Percentiles rank a stretch among this genome's conserved stretches.
phyloP scores from a whole-genome alignment of 2,329 filamentous ascomycete genomes.

The Botrytis deweyae region DNA sequence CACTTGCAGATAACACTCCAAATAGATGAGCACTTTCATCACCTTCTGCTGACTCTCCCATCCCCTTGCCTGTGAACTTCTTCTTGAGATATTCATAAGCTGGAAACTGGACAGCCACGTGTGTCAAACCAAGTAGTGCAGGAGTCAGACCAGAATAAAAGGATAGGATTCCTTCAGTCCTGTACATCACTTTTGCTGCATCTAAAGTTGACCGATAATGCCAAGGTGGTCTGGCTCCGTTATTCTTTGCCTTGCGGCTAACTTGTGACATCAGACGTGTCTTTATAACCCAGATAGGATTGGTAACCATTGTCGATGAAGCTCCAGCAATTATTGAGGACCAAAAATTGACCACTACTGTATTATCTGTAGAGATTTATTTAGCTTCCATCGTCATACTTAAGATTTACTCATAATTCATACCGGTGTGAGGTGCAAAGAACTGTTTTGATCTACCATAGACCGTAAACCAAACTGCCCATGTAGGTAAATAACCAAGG shows the following conservation, averaged over 20 bases:
- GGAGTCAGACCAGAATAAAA: conserved; percentile 96
- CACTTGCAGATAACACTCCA: conserved; percentile 83
- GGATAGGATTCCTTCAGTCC: conserved; percentile 78
- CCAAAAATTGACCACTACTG: conserved; percentile 77
- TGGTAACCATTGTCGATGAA: conserved; percentile 90
- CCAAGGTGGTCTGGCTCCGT: conserved; percentile 69
- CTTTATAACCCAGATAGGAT: conserved; percentile 99
- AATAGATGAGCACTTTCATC: conserved; percentile 70
- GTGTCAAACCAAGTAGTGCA: conserved; percentile 84
- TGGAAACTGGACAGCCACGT: conserved; percentile 96
- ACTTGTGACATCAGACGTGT: conserved; percentile 96
- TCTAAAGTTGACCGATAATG: conserved; percentile 88
- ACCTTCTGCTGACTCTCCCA: conserved; percentile 63
- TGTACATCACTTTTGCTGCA: conserved; percentile 94
- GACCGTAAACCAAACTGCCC: conserved; percentile 96
- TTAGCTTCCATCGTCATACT: conserved; percentile 21
- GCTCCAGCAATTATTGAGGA: conserved; percentile 88
- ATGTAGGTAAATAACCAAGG: conserved; percentile 92
- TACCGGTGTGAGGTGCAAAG: conserved; percentile 66
- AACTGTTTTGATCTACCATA: conserved; percentile 86
- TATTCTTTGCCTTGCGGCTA: conserved; percentile 53
- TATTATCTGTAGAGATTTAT: conserved; percentile 57
- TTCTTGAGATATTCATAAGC: conserved; percentile 93
- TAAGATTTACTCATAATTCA: conserved; percentile 28
- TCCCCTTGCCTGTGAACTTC: conserved; percentile 83